Base-by-base conservation (phyloP, 2,329 filamentous ascomycete genomes). In the Ceratocystis albifundus region DNA sequence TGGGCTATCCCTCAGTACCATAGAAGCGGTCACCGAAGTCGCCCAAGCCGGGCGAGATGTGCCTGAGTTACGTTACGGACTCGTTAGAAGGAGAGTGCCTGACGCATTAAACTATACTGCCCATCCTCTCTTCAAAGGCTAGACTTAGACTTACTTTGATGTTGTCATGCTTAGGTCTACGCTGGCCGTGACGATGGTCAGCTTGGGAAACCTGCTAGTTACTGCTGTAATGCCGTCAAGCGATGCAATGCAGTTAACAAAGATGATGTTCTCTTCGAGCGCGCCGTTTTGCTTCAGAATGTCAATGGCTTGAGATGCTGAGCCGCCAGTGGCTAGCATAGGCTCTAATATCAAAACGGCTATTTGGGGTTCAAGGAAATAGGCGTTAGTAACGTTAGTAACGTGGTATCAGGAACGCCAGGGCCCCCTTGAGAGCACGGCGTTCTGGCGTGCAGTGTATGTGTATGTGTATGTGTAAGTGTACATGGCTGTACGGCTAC, bases 1-100 rank as follows among this genome's bases (percentile, higher is more conserved):
- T 20, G n/a, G 4, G 28, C 30, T 15, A n/a, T 41, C 57, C 64
- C 5, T 50, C 45, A 12, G 67, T 69, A 8, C 65, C 67, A 65
- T 73, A 73, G 62, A 72, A 76, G 5, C 74, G 70, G 62, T 76
- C 74, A 5, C 74, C 74, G 67, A 76, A 76, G 61, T 76, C 74
- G 15, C 74, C 74, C 55, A 76, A 62, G 1, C 74, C 74, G 45
- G 74, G 74, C 17, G 70, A 70, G 65, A 76, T 75, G 66, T 74
- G 74, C 55, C 74, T 76, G 25, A 4, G 2, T 25, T 17, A 7
- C 30, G 32, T 36, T 36, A 3, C n/a, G 25, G 62, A 32, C 25
- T 50, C n/a, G 50, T 61, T 50, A 65, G 44, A 17, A 7, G n/a
- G n/a, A n/a, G n/a, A 7, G 46, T 10, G 17, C 4, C 22, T 64